A percentile compares a stretch with the other conserved stretches of the same genome.
Evolutionary conservation across 1,284 basidiomycete genomes (phyloP).

Genomic region (Leccinum proximum): DNA sequence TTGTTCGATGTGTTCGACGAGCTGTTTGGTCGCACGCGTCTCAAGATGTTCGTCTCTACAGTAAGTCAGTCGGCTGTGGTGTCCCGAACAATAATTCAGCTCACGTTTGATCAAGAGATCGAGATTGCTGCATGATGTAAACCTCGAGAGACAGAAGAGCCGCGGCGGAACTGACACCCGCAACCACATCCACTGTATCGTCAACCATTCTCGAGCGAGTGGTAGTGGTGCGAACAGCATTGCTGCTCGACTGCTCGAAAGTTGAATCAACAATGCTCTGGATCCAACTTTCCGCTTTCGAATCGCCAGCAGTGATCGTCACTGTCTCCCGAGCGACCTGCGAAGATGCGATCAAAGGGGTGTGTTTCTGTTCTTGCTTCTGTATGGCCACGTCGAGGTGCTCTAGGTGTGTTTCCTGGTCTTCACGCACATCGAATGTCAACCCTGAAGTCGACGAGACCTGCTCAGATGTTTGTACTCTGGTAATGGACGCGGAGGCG

Average conservation of each 20-base stretch:
- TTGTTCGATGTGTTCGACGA: not conserved
- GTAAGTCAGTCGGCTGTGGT: not conserved
- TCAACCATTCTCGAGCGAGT: not conserved
- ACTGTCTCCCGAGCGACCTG: not conserved
- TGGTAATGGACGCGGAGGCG: not conserved
- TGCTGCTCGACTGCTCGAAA: not conserved
- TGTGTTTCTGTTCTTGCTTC: not conserved
- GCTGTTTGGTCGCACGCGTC: not conserved
- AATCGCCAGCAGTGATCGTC: not conserved
- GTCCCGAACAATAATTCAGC: not conserved
- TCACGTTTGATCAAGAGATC: not conserved
- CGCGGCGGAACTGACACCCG: not conserved
- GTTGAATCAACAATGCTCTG: not conserved
- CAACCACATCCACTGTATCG: not conserved
- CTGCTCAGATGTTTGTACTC: not conserved
- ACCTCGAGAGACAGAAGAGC: not conserved
- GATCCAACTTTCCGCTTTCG: not conserved
- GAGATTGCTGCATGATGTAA: not conserved
- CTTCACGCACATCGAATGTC: not conserved
- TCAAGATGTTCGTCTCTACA: slow-evolving; percentile 4
- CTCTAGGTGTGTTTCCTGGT: not conserved
- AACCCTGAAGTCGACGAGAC: not conserved
- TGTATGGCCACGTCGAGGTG: not conserved
- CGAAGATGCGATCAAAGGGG: not conserved
- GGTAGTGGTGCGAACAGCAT: not conserved